Percentiles rank a stretch among this genome's conserved stretches.
Evolutionary conservation across 306 rosid genomes (phyloP).

Genomic region (Delonix regia): DNA sequence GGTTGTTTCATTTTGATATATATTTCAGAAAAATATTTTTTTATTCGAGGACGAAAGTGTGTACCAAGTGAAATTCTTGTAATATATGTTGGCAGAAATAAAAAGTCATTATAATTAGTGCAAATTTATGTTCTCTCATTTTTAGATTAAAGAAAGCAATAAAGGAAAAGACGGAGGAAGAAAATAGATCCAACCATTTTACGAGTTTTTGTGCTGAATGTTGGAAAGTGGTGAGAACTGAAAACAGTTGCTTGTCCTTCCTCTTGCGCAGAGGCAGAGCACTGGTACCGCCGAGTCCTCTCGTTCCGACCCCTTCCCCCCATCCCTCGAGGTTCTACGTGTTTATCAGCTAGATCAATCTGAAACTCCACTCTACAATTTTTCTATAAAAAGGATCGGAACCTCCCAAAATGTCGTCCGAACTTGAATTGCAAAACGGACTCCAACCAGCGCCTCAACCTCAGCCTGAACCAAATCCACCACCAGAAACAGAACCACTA

Average conservation of each 20-base stretch:
- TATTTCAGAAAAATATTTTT: no score
- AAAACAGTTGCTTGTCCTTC: neutral
- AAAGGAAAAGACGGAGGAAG: no score
- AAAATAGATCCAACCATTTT: neutral
- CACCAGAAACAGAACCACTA: conserved; percentile 2
- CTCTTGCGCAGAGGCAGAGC: neutral
- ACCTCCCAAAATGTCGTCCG: conserved; percentile 30
- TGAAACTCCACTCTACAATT: neutral
- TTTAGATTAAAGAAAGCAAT: no score
- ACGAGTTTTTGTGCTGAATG: neutral
- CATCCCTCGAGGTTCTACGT: neutral
- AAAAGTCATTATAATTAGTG: neutral
- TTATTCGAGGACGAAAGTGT: no score
- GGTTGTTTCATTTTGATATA: no score
- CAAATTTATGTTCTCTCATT: no score
- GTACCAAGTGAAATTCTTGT: no score
- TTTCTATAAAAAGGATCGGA: neutral
- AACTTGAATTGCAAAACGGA: conserved; percentile 37
- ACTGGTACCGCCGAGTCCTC: neutral
- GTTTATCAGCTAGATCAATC: neutral
- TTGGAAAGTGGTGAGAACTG: neutral
- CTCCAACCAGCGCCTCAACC: conserved; percentile 4
- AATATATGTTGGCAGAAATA: no score
- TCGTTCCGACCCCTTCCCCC: no score
- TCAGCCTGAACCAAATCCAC: neutral